Evolutionary conservation across 495 filamentous ascomycete species (phyloP).

Genomic region (Niebla homalea): DNA sequence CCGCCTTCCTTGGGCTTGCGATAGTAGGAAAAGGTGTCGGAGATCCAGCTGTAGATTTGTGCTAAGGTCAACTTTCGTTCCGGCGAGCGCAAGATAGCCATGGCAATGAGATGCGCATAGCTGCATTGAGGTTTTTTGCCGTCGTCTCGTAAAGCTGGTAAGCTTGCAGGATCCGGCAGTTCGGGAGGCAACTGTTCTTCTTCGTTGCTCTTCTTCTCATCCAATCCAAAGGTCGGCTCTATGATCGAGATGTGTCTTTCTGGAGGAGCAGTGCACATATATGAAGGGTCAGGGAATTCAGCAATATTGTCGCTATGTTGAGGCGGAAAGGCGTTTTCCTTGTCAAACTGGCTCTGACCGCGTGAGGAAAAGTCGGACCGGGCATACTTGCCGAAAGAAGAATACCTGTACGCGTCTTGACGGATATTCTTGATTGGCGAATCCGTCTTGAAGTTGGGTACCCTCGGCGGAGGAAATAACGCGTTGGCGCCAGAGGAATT

Average conservation of each 20-base stretch:
- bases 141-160: constrained; percentile 73
- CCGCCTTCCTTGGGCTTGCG: constrained; percentile 59
- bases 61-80: constrained; percentile 74
- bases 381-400: constrained; percentile 34
- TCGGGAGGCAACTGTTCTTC: constrained; percentile 33
- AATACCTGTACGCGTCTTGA: constrained; percentile 43
- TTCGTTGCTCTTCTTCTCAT: constrained; percentile 46
- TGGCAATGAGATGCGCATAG: constrained; percentile 91
- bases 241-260: constrained; percentile 64
- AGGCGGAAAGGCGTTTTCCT: constrained; percentile 49
- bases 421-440: constrained; percentile 69
- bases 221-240: constrained; percentile 57
- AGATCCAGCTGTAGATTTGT: constrained; percentile 99
- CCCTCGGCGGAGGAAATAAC: constrained; percentile 58
- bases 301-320: constrained; percentile 38
- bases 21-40: constrained; percentile 83
- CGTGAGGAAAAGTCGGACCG: constrained; percentile 49
- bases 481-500: constrained; percentile 33
- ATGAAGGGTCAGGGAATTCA: constrained; percentile 40
- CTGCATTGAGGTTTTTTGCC: constrained; percentile 80
- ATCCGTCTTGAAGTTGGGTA: constrained; percentile 59
- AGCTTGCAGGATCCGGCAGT: constrained; percentile 59
- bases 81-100: constrained; percentile 85
- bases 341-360: constrained; percentile 31
- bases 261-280: constrained; percentile 43